A percentile compares a stretch with the other conserved stretches of the same genome.
Evolutionary conservation across 495 filamentous ascomycete species (phyloP).

Genomic region (Penicillium cosmopolitanum): DNA sequence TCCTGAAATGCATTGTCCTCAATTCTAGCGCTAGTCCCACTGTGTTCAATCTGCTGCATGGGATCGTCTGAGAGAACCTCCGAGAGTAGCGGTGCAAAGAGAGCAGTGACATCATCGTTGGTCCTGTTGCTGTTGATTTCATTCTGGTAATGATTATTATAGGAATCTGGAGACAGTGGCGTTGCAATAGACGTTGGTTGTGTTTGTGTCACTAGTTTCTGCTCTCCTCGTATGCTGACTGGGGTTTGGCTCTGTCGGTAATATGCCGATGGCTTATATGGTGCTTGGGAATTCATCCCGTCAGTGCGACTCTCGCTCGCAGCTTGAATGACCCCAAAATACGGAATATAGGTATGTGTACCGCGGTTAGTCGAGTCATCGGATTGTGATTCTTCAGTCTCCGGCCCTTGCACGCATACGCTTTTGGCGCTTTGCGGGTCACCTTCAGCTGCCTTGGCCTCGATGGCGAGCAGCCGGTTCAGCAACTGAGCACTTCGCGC

Average conservation of each 20-base stretch:
- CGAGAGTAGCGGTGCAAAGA: background rate
- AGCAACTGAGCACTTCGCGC: conserved; percentile 37
- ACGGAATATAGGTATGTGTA: background rate
- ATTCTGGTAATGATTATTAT: background rate
- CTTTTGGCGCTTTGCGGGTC: background rate
- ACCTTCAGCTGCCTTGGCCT: conserved; percentile 32
- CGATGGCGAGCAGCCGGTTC: conserved; percentile 37
- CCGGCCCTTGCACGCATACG: background rate
- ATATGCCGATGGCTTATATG: background rate
- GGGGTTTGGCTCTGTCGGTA: background rate
- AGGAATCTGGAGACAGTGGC: background rate
- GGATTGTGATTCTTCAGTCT: background rate
- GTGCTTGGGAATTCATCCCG: background rate
- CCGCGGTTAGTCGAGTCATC: background rate
- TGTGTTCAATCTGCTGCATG: background rate
- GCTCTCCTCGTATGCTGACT: background rate
- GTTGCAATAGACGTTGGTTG: background rate
- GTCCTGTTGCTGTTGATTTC: background rate
- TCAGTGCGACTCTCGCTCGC: background rate
- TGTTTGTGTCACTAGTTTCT: background rate
- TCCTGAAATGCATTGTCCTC: background rate
- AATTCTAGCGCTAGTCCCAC: background rate
- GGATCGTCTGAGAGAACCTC: background rate
- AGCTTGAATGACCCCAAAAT: background rate
- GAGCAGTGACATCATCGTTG: background rate